phyloP scores from a whole-genome alignment of 2,329 filamentous ascomycete species.

The Apiospora aurea region DNA sequence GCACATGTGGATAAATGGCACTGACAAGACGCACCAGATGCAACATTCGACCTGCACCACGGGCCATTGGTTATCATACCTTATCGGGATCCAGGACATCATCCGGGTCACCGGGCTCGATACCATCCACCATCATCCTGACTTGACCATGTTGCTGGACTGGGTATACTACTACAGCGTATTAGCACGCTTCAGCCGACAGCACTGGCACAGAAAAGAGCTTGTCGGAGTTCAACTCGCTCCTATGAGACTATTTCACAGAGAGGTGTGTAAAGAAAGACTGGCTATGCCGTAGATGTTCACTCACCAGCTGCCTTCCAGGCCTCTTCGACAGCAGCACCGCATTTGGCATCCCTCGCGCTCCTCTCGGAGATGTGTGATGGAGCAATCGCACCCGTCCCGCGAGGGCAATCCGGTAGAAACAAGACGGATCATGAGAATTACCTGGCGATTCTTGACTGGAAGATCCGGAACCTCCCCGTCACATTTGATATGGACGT shows the following conservation, averaged over 20 bases:
- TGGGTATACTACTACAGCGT: constrained; percentile 42
- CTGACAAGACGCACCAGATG: background rate
- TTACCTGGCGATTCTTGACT: background rate
- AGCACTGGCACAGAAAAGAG: constrained; percentile 35
- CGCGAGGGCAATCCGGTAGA: background rate
- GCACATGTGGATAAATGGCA: background rate
- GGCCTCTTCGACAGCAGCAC: background rate
- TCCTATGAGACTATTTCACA: background rate
- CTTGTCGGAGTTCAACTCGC: background rate
- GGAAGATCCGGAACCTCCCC: background rate
- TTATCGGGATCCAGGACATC: constrained; percentile 32
- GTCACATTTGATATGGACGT: background rate
- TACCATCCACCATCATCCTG: constrained; percentile 23
- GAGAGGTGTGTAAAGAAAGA: background rate
- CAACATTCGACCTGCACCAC: constrained; percentile 31
- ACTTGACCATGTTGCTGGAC: constrained; percentile 35
- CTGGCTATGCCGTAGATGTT: background rate
- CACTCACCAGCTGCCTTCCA: background rate
- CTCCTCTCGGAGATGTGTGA: background rate
- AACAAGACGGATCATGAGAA: background rate
- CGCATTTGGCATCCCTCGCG: background rate
- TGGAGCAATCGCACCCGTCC: background rate
- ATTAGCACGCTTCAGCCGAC: constrained; percentile 37
- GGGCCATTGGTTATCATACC: constrained; percentile 32
- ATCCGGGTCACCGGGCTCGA: constrained; percentile 29